Evolutionary conservation across 352 stramenopile species (phyloP).

Genomic region (Phytophthora kernoviae): DNA sequence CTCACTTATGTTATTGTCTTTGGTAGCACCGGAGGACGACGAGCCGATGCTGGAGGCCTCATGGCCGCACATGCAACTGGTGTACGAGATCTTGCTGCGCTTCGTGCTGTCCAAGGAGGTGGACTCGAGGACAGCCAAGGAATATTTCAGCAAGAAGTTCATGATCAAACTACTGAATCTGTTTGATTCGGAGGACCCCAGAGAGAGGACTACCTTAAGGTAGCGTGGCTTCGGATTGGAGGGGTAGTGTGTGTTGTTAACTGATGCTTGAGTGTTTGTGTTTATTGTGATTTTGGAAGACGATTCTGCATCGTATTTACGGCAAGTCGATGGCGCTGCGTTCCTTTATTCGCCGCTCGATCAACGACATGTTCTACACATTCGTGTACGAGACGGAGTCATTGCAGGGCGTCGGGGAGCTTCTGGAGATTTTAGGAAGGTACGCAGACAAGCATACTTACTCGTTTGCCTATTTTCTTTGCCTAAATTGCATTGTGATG

Average conservation of each 20-base stretch:
- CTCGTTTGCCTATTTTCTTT: conserved; percentile 4
- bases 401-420: conserved; percentile 95
- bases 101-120: conserved; percentile 98
- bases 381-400: conserved; percentile 99
- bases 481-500: conserved; percentile 8
- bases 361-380: conserved; percentile 98
- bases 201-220: conserved; percentile 99
- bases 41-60: conserved; percentile 97
- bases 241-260: not conserved
- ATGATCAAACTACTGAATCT: conserved; percentile 93
- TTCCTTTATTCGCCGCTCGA: conserved; percentile 97
- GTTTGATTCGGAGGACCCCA: conserved; percentile 94
- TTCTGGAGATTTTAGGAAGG: conserved; percentile 98
- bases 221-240: not conserved
- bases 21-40: conserved; percentile 95
- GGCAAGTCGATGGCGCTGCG: conserved; percentile 98
- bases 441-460: conserved; percentile 21
- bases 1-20: conserved; percentile 3
- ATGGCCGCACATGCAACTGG: conserved; percentile 98
- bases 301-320: conserved; percentile 99
- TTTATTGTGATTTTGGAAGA: conserved; percentile 43
- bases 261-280: conserved; percentile 7
- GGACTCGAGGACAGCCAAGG: conserved; percentile 97
- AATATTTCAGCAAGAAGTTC: conserved; percentile 97
- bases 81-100: conserved; percentile 99